Evolutionary conservation across 768 basidiomycete genomes (phyloP).

Genomic region (Mrakia gelida): DNA sequence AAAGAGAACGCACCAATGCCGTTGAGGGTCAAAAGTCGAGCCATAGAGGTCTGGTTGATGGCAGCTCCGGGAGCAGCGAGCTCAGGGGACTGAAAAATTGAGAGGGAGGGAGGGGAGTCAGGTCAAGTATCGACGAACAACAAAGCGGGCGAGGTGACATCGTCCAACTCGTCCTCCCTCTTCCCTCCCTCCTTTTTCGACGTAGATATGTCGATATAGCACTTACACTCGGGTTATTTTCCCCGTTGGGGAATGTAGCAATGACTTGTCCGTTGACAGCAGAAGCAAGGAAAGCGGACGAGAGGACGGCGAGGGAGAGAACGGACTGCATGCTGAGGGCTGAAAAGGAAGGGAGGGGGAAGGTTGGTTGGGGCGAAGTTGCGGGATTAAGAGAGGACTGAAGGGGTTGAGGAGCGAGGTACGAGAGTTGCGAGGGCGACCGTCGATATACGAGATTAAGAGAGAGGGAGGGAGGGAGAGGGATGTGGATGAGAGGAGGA

Average conservation of each 20-base stretch:
- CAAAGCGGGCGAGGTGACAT: background rate
- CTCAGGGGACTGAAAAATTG: conserved; percentile 15
- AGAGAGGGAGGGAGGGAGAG: background rate
- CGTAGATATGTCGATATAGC: background rate
- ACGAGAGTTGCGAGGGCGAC: background rate
- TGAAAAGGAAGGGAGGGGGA: too few species aligned
- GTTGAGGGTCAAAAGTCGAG: conserved; percentile 44
- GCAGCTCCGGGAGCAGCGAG: conserved; percentile 38
- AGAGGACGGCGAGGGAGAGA: background rate
- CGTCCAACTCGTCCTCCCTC: background rate
- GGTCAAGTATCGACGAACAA: background rate
- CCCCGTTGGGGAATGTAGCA: conserved; percentile 21
- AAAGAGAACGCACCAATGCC: conserved; percentile 41
- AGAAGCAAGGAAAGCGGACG: background rate
- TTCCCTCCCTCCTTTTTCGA: background rate
- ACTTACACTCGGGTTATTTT: conserved; percentile 24
- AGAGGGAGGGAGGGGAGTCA: background rate
- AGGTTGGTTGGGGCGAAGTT: background rate
- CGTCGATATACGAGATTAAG: background rate
- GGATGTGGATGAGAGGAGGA: background rate
- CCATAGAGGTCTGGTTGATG: conserved; percentile 43
- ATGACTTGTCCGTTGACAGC: conserved; percentile 21
- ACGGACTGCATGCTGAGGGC: conserved; percentile 3
- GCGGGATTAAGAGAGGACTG: background rate
- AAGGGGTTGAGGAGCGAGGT: background rate